Base-by-base conservation (phyloP, 2,329 filamentous ascomycete genomes). In the Lachnellula hyalina region DNA sequence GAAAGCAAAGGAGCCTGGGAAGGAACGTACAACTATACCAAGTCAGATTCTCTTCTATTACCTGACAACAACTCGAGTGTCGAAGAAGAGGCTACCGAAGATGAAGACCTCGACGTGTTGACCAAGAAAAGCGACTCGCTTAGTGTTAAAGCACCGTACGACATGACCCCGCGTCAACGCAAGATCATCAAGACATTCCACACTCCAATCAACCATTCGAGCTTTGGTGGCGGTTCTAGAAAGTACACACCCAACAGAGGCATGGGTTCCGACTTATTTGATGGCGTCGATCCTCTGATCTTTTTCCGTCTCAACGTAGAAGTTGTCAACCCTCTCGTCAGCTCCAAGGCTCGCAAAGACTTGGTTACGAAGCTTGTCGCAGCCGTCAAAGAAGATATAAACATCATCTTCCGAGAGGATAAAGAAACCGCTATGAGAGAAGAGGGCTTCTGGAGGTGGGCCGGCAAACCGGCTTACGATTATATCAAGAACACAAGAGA, bases 401-500 rank as follows among this genome's bases (percentile, higher is more conserved):
- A 59, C 4, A 59, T 67, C 25, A 58, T 67, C 6, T 40, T 51
- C 1, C 54, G 57, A 25, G 67, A 70, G 51, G 59, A 66, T 9
- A 49, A 28, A 3, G 67, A 70, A 32, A 51, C 59, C 2, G 51
- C 47, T 1, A 56, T 65, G 25, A 61, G 67, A 50, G 61, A 65
- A 35, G 61, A 61, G 34, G 67, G 66, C 2, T 70, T 70, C 48
- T 67, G 64, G 62, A 59, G 66, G 48, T 70, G 65, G 64, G 67
- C 67, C 21, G 67, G 65, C 7, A 63, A 59, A 19, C 59, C 53
- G 7, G 63, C 61, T 3, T 63, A 55, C 28, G 41, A 61, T 9
- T 47, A 57, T 1, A 68, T 68, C 11, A 34, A 49, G 32, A 44
- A 55, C n/a, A 62, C 51, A 5, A 59, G 62, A 21, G 47, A 63